Conservation (phyloP, 306 rosid species). For the Corylus avellana region DNA sequence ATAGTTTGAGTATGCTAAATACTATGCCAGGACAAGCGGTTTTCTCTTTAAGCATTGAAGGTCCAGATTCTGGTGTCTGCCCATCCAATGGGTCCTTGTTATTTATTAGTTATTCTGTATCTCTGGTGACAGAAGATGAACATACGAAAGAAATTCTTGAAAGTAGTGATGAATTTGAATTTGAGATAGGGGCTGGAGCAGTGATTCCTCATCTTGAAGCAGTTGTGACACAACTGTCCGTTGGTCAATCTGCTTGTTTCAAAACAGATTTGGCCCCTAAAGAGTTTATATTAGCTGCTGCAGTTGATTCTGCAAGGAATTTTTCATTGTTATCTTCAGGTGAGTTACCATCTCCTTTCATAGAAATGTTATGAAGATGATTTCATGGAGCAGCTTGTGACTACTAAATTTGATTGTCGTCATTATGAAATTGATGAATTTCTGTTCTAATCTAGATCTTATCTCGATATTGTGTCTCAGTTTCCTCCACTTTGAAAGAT, state of each 20-base stretch:
- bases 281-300: conserved; percentile 76
- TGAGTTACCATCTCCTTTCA: conserved; percentile 55
- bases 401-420: neutral
- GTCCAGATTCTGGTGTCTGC: conserved; percentile 74
- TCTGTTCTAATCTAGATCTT: neutral
- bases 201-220: conserved; percentile 61
- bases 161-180: conserved; percentile 73
- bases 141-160: conserved; percentile 60
- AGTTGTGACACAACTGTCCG: conserved; percentile 72
- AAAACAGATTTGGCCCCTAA: conserved; percentile 42
- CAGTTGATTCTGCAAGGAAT: conserved; percentile 50
- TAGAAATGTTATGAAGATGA: conserved; percentile 10
- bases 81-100: conserved; percentile 75
- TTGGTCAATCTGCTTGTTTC: conserved; percentile 78
- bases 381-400: conserved; percentile 12
- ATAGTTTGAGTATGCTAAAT: conserved; percentile 29
- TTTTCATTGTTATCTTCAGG: conserved; percentile 63
- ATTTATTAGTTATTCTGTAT: conserved; percentile 63
- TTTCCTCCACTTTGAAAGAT: neutral
- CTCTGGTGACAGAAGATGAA: conserved; percentile 50
- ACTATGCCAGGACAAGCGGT: conserved; percentile 28
- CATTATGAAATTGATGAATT: conserved; percentile 1
- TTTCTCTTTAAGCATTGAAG: conserved; percentile 49
- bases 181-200: conserved; percentile 81
- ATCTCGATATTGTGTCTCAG: neutral